A percentile compares a stretch with the other conserved stretches of the same genome.
phyloP scores from a whole-genome alignment of 352 stramenopile genomes.

The Phytophthora niederhauseri region DNA sequence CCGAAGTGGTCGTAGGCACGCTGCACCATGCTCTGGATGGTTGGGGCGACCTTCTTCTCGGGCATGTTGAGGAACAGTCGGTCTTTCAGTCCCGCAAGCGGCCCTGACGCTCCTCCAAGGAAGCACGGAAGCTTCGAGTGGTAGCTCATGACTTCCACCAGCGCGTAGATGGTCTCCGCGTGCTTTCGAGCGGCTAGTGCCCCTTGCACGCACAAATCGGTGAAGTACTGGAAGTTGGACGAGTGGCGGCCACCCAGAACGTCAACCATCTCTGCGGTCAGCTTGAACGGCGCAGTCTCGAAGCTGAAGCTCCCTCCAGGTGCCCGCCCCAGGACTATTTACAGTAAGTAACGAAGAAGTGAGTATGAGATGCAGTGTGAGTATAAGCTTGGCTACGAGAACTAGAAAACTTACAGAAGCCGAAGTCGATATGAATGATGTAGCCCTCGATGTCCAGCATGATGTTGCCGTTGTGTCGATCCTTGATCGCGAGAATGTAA shows the following conservation, averaged over 20 bases:
- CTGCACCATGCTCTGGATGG: slow-evolving; percentile 94
- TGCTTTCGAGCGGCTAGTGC: slow-evolving; percentile 93
- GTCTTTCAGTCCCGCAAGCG: slow-evolving; percentile 58
- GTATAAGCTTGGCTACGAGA: not conserved
- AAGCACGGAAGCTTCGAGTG: slow-evolving; percentile 84
- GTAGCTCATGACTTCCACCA: slow-evolving; percentile 96
- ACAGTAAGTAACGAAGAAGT: not conserved
- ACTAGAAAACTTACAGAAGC: slow-evolving; percentile 87
- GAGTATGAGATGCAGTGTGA: not conserved
- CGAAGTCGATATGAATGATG: slow-evolving; percentile 99
- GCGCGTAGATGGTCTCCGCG: slow-evolving; percentile 93
- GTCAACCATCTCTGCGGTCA: slow-evolving; percentile 96
- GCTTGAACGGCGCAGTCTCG: slow-evolving; percentile 97
- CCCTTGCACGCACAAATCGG: slow-evolving; percentile 93
- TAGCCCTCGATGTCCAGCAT: slow-evolving; percentile 97
- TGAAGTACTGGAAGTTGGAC: slow-evolving; percentile 93
- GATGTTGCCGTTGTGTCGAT: slow-evolving; percentile 99
- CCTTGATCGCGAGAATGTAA: slow-evolving; percentile 98
- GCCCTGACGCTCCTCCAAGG: slow-evolving; percentile 35
- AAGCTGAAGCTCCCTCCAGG: slow-evolving; percentile 94
- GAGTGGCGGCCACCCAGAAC: slow-evolving; percentile 93
- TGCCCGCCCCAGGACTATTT: slow-evolving; percentile 73
- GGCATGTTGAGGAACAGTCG: slow-evolving; percentile 73
- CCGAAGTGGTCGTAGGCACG: slow-evolving; percentile 95
- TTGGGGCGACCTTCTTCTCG: slow-evolving; percentile 59